Evolutionary conservation across 441 rosid species (phyloP).

Genomic region (Brassica balearica): DNA sequence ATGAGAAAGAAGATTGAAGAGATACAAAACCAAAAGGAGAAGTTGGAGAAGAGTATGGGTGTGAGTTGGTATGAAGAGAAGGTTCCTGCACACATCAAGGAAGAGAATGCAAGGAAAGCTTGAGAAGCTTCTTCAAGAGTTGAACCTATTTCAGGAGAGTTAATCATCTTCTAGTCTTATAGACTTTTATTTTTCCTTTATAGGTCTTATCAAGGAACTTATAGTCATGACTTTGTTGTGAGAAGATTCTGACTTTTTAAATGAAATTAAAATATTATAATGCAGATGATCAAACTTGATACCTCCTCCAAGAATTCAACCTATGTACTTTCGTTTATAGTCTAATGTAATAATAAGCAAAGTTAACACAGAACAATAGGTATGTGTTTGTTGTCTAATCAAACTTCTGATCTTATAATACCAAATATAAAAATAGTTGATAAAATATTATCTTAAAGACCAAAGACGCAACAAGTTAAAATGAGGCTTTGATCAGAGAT

Average conservation of each 20-base stretch:
- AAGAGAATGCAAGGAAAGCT: constrained; percentile 5
- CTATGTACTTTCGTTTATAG: no score
- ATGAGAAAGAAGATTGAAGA: not conserved
- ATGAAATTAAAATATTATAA: no score
- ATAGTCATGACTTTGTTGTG: not conserved
- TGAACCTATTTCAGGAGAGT: not conserved
- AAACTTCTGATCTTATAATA: no score
- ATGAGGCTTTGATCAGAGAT: not conserved
- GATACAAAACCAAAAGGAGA: not conserved
- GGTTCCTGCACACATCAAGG: not conserved
- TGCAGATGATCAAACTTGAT: no score
- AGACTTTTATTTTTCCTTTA: no score
- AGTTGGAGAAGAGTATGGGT: not conserved
- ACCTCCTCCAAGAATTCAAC: no score
- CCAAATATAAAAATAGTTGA: no score
- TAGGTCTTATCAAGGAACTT: not conserved
- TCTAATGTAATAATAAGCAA: no score
- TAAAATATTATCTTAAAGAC: no score
- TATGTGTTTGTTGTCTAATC: no score
- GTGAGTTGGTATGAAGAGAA: constrained; percentile 3
- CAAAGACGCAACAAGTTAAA: no score
- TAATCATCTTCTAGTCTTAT: not conserved
- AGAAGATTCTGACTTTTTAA: not conserved
- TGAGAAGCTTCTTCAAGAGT: not conserved
- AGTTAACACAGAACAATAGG: no score